phyloP scores from a whole-genome alignment of 768 basidiomycete species.

The Kwoniella sp. region DNA sequence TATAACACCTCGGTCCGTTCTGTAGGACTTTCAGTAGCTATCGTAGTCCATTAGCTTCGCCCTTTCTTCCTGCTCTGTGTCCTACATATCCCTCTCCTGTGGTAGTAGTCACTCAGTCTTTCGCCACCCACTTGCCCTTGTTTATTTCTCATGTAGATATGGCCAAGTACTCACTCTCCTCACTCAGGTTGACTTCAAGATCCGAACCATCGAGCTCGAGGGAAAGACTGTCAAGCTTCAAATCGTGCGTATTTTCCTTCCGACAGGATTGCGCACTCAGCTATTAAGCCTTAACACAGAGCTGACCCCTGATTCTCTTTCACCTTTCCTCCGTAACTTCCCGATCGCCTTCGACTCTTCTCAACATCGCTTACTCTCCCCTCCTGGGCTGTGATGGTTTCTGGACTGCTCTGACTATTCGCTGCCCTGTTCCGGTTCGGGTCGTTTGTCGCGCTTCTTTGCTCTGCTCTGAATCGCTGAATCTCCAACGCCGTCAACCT shows the following conservation, averaged over 20 bases:
- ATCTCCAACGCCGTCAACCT: no score
- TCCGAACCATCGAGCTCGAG: slow-evolving; percentile 96
- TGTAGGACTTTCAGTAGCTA: no score
- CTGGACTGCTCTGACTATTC: not conserved
- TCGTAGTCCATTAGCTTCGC: no score
- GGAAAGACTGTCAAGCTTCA: slow-evolving; percentile 98
- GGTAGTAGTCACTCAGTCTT: no score
- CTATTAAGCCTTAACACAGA: slow-evolving; percentile 15
- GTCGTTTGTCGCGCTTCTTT: not conserved
- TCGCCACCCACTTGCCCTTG: not conserved
- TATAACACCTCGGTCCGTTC: no score
- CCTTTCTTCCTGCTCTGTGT: no score
- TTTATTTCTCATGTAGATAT: no score
- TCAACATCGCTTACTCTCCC: not conserved
- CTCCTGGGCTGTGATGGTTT: not conserved
- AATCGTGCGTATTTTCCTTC: slow-evolving; percentile 68
- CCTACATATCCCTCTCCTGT: no score
- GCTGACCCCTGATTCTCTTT: slow-evolving; percentile 18
- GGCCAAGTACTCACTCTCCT: slow-evolving; percentile 7
- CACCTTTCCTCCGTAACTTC: slow-evolving; percentile 5
- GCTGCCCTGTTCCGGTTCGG: not conserved
- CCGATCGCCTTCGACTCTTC: not conserved
- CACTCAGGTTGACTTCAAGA: slow-evolving; percentile 59
- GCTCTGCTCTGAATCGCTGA: no score
- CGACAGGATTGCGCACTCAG: slow-evolving; percentile 25